These are phyloP conservation scores for Tolypocladium inflatum DNA, from an alignment of 2,329 filamentous ascomycete genomes.

Conservation along the genomic window DNA sequence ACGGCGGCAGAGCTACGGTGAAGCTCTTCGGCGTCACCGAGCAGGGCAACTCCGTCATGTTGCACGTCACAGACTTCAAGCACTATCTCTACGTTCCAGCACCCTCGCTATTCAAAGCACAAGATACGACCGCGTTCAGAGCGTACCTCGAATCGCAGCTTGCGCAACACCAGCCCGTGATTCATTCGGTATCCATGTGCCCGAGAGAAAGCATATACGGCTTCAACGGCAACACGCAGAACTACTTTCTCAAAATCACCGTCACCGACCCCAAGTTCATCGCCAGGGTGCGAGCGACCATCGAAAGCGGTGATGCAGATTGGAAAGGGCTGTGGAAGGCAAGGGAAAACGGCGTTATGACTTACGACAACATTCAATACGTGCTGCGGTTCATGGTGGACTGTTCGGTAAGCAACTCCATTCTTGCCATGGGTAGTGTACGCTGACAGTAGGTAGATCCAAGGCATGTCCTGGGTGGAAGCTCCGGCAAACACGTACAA, in stretches of 20 bases:
- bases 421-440: neutral
- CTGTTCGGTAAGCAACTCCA: slow-evolving; percentile 53
- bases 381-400: slow-evolving; percentile 97
- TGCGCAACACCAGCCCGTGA: slow-evolving; percentile 61
- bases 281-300: slow-evolving; percentile 60
- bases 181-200: slow-evolving; percentile 72
- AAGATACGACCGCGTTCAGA: slow-evolving; percentile 72
- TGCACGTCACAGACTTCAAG: slow-evolving; percentile 92
- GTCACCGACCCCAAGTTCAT: slow-evolving; percentile 85
- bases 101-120: slow-evolving; percentile 67
- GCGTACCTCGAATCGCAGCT: slow-evolving; percentile 71
- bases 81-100: slow-evolving; percentile 95
- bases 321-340: slow-evolving; percentile 85
- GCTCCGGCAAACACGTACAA: slow-evolving; percentile 65
- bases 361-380: slow-evolving; percentile 94
- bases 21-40: slow-evolving; percentile 89
- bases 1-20: slow-evolving; percentile 67
- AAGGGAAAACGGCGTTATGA: slow-evolving; percentile 62
- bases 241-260: slow-evolving; percentile 86
- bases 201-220: slow-evolving; percentile 88
- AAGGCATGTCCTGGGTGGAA: slow-evolving; percentile 97
- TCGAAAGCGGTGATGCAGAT: slow-evolving; percentile 71
- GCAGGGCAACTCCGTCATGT: slow-evolving; percentile 77
- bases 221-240: slow-evolving; percentile 88
- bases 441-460: slow-evolving; percentile 43